Evolutionary conservation across 345 rosid species (phyloP), one percentile per base, ranked within the genome.

Genomic region (Eucalyptus leucophloia): DNA sequence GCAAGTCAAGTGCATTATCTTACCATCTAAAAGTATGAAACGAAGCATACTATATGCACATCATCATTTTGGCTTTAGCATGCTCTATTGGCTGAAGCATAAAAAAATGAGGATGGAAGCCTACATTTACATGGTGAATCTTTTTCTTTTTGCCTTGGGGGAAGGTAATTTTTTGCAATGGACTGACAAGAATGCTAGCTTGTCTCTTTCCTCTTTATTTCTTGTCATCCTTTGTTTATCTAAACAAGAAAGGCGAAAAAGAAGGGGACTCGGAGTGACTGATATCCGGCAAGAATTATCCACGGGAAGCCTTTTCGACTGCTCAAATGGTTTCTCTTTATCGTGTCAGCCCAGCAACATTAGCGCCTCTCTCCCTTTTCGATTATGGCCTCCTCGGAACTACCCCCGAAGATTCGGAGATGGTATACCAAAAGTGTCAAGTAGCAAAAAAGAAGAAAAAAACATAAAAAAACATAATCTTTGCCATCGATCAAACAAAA

Each of bases 291-390:
- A 93, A 90, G 95, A 95, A 93, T 89, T 92, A 94, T 94, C 93
- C 92, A 91, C 90, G 92, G 94, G 34, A 94, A 94, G 94, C 96
- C 93, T 96, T 96, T 90, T 92, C 90, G 90, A 93, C 95, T 93
- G 94, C 92, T 86, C 88, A 49, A 93, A 94, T 93, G 94, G 96
- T 96, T 95, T 90, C 96, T 95, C 96, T 97, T 98, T 95, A 92
- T 93, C 93, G 86, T 93, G 93, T 94, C 98, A 97, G 92, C 82
- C 77, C 40, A 91, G 91, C 94, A 95, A 96, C 95, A 95, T 93
- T 88, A 94, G 88, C 96, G 93, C 94, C 45, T 94, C 89, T 91
- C 92, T 88, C 91, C 90, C 92, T 93, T 92, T 69, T 50, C 24
- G 53, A 40, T 21, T 69, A 44, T 28, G 60, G 26, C 85, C 88